Evolutionary conservation across 164 flowering plant genomes (phyloP).

Genomic region (Amborella trichopoda): DNA sequence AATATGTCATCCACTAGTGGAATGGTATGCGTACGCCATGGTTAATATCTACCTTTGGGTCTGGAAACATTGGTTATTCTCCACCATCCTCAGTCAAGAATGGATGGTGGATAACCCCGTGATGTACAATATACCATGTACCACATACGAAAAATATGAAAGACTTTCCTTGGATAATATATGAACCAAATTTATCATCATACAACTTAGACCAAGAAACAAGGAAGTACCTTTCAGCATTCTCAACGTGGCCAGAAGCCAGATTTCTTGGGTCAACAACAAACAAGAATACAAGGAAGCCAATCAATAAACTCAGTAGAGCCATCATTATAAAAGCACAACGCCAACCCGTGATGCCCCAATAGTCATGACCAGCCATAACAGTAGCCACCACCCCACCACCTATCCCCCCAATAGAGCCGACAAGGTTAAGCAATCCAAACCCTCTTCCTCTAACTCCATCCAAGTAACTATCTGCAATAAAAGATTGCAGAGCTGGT

Average conservation of each 20-base stretch:
- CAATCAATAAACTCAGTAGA: constrained; percentile 58
- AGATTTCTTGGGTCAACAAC: constrained; percentile 84
- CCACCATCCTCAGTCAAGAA: too few species aligned
- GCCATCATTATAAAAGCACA: constrained; percentile 83
- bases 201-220: too few species aligned
- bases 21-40: too few species aligned
- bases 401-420: constrained; percentile 81
- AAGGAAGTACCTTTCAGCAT: constrained; percentile 49
- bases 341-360: constrained; percentile 86
- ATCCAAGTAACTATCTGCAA: constrained; percentile 85
- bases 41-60: too few species aligned
- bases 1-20: too few species aligned
- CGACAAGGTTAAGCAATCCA: constrained; percentile 67
- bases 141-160: too few species aligned
- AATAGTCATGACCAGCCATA: constrained; percentile 74
- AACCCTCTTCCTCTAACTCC: constrained; percentile 83
- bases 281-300: constrained; percentile 58
- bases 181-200: too few species aligned
- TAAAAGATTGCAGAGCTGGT: constrained; percentile 90
- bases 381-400: constrained; percentile 87
- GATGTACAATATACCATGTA: too few species aligned
- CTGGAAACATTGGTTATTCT: too few species aligned
- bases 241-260: constrained; percentile 6
- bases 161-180: too few species aligned
- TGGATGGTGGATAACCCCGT: too few species aligned